Base-by-base conservation (phyloP, 257 asterid genomes). In the Ophiorrhiza pumila region DNA sequence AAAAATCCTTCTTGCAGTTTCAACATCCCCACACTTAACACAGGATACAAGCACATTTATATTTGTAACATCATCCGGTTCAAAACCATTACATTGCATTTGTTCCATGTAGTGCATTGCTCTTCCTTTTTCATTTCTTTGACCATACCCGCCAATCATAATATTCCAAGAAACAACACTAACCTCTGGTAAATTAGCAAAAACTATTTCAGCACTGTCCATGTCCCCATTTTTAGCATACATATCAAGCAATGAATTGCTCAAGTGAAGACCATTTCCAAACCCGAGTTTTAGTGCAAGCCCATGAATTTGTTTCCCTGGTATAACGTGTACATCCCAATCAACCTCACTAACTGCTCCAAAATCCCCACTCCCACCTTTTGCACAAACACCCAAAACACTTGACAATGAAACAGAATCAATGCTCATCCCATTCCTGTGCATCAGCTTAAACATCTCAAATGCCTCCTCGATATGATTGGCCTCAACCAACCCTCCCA, bases 91-190 rank as follows among this genome's bases (percentile, higher is more conserved):
- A 35, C 67, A 61, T 84, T 68, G 81, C 96, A 90, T 88, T 78
- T 66, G 71, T 58, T 83, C 81, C 80, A 88, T 17, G 76, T 81
- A 86, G 37, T 86, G 85, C 61, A 84, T 58, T 5, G 86, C 87
- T 73, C 55, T 85, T 27, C 60, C 83, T 47, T 76, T 81, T 20
- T 79, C 47, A 70, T 69, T 68, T 41, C 64, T 71, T 77, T 82
- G 88, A 60, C 90, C 91, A 78, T 85, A 85, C 32, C 93, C 96
- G 42, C 88, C 86, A 17, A 91, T 84, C 97, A 91, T 91, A 55
- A 90, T 83, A 71, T 91, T 91, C 97, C 96, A 91, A 2, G 91
- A 89, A 75, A 89, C 90, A 49, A 85, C 84, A 75, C 85, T 89
- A 57, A 83, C 85, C 74, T 87, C 83, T 4, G 66, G 50, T 80